phyloP scores from a whole-genome alignment of 2,329 filamentous ascomycete species.

The Cytospora chrysosperma region DNA sequence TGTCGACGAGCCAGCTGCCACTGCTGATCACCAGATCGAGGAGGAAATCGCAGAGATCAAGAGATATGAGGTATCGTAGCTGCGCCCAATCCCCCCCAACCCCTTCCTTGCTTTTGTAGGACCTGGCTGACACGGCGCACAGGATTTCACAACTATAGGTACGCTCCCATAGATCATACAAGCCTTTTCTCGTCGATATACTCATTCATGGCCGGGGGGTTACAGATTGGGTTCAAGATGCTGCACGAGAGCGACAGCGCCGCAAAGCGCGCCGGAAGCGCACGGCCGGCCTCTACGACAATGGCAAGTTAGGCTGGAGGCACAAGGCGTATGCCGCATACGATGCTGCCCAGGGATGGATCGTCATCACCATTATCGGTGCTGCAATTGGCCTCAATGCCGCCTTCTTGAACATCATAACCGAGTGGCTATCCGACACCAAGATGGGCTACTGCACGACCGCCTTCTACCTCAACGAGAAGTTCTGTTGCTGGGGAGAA shows the following conservation, averaged over 20 bases:
- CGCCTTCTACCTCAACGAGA: conserved; percentile 95
- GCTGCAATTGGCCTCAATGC: conserved; percentile 92
- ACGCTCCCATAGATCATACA: conserved; percentile 30
- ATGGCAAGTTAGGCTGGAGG: conserved; percentile 72
- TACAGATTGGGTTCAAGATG: conserved; percentile 98
- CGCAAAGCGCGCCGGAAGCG: conserved; percentile 73
- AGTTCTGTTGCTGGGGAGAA: conserved; percentile 96
- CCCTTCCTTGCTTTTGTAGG: conserved; percentile 5
- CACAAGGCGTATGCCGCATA: conserved; percentile 82
- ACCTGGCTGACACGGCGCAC: conserved; percentile 19
- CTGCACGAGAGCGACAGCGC: conserved; percentile 81
- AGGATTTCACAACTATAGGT: conserved; percentile 95
- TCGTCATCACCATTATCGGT: conserved; percentile 91
- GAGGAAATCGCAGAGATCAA: conserved; percentile 98
- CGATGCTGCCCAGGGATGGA: conserved; percentile 96
- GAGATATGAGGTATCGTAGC: conserved; percentile 71
- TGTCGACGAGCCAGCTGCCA: conserved; percentile 45
- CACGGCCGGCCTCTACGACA: conserved; percentile 69
- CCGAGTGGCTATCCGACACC: conserved; percentile 94
- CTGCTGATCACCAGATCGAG: conserved; percentile 70
- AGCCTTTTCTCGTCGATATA: conserved; percentile 21
- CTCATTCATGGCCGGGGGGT: conserved; percentile 36
- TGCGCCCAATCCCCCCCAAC: no score
- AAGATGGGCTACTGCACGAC: conserved; percentile 96
- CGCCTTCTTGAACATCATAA: conserved; percentile 89